Percentiles rank a stretch among this genome's conserved stretches.
Conservation (phyloP, 768 basidiomycete species). For the Lactarius quietus region DNA sequence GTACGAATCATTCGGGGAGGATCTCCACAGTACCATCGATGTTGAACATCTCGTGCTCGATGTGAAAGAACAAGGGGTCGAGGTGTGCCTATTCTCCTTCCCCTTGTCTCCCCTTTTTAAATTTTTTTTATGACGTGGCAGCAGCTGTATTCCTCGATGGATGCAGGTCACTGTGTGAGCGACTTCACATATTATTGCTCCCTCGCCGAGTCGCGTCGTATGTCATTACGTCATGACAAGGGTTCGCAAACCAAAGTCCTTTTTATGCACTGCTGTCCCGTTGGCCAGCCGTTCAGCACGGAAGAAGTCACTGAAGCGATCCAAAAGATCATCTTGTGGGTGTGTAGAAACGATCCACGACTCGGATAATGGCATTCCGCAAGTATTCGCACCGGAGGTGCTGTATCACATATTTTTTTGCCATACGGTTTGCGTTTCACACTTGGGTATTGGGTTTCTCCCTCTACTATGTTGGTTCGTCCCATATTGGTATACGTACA, state of each 20-base stretch:
- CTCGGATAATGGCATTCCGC: constrained; percentile 1
- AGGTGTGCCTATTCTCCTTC: constrained; percentile 35
- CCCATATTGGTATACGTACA: background rate
- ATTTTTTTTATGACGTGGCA: constrained; percentile 29
- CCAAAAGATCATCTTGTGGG: constrained; percentile 58
- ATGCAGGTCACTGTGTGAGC: constrained; percentile 73
- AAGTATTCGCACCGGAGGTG: background rate
- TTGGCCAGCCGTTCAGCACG: constrained; percentile 58
- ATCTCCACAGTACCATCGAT: constrained; percentile 52
- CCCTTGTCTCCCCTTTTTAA: background rate
- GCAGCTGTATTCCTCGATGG: constrained; percentile 66
- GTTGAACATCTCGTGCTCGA: constrained; percentile 51
- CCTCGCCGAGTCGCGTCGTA: constrained; percentile 58
- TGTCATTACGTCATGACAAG: constrained; percentile 21
- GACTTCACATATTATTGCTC: constrained; percentile 77
- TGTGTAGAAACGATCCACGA: constrained; percentile 34
- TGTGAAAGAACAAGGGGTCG: constrained; percentile 45
- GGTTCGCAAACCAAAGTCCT: constrained; percentile 44
- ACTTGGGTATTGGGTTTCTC: constrained; percentile 16
- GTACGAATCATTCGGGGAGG: constrained; percentile 51
- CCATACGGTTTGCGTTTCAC: background rate
- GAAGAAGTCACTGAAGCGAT: constrained; percentile 67
- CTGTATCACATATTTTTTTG: background rate
- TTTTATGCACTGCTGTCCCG: constrained; percentile 70
- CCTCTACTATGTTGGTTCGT: background rate